Evolutionary conservation across 192 early-diverging fungal genomes (phyloP).

Genomic region (Coemansia furcata): DNA sequence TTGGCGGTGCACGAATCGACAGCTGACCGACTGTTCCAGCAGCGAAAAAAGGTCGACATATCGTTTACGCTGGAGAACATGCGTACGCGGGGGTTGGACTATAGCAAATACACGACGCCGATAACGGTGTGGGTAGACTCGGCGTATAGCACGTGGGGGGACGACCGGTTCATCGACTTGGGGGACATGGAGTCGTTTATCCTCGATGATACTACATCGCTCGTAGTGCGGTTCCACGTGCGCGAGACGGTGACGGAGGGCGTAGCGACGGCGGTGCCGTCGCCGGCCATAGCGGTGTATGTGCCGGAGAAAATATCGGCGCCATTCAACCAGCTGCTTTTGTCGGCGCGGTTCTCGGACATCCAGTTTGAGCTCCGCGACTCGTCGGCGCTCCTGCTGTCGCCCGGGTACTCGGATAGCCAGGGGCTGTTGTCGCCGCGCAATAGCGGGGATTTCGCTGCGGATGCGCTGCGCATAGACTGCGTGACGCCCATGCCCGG

Average conservation of each 20-base stretch:
- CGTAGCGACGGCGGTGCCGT: slow-evolving; percentile 26
- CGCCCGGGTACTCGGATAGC: slow-evolving; percentile 18
- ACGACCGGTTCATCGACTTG: slow-evolving; percentile 43
- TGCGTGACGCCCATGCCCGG: slow-evolving; percentile 49
- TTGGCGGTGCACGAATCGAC: slow-evolving; percentile 45
- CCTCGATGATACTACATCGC: slow-evolving; percentile 36
- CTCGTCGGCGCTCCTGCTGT: slow-evolving; percentile 36
- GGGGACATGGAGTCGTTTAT: slow-evolving; percentile 35
- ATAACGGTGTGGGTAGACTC: slow-evolving; percentile 52
- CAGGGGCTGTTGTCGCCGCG: slow-evolving; percentile 19
- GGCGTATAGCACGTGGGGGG: slow-evolving; percentile 47
- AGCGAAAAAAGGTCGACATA: slow-evolving; percentile 42
- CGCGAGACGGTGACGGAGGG: slow-evolving; percentile 39
- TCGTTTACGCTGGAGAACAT: slow-evolving; percentile 46
- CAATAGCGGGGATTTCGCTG: slow-evolving; percentile 26
- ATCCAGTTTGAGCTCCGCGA: slow-evolving; percentile 50
- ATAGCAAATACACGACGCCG: slow-evolving; percentile 49
- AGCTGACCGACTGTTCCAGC: slow-evolving; percentile 13
- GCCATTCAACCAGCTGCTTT: slow-evolving; percentile 48
- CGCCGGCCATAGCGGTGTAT: slow-evolving; percentile 41
- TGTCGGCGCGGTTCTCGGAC: slow-evolving; percentile 48
- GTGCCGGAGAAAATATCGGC: slow-evolving; percentile 47
- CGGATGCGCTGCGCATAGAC: slow-evolving; percentile 29
- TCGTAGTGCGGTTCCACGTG: slow-evolving; percentile 48
- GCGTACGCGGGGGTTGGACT: slow-evolving; percentile 35